Evolutionary conservation across 331 rosid genomes (phyloP), one percentile per base, ranked within the genome.

Genomic region (Saraca asoca): DNA sequence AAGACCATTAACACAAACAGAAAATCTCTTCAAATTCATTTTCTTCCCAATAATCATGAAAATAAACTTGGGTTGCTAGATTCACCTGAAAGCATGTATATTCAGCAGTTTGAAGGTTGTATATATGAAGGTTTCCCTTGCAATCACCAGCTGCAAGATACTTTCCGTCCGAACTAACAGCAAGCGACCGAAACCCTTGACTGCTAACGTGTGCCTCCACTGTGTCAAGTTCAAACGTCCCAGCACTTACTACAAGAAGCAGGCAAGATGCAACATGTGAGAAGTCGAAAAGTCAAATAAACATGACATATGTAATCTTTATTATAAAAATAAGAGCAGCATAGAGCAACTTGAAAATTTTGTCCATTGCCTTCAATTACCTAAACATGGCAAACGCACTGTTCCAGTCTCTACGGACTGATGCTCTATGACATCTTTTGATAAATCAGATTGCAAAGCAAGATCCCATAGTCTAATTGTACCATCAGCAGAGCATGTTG

Each of bases 391-490:
- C 66, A 81, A 62, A 51, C 78, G 66, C 55, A 54, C 70, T 49
- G 72, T 60, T 70, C 76, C 80, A 67, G 73, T 69, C 73, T 74
- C 68, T 39, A 54, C 31, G 64, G 70, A 53, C 37, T 51, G 68
- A 38, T 19, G 68, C 51, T 84, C 74, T 51, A 66, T 50, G 50
- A 57, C 60, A 34, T 76, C 79, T 49, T 72, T 75, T 62, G 79
- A 45, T 33, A 72, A 62, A 61, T 79, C 79, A 58, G 81, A 68
- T 81, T 74, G 81, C 83, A 86, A 69, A 46, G 85, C 79, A 74
- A 86, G 87, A 86, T 89, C 96, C 96, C 96, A 89, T 63, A 86
- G 65, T 85, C 93, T 84, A 52, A 89, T 74, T 43, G 90, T 80
- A 79, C 93, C 90, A 79, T 89, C 96, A 49, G 84, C 57, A 58